phyloP scores from a whole-genome alignment of 345 rosid species.

The Hirschfeldia incana region DNA sequence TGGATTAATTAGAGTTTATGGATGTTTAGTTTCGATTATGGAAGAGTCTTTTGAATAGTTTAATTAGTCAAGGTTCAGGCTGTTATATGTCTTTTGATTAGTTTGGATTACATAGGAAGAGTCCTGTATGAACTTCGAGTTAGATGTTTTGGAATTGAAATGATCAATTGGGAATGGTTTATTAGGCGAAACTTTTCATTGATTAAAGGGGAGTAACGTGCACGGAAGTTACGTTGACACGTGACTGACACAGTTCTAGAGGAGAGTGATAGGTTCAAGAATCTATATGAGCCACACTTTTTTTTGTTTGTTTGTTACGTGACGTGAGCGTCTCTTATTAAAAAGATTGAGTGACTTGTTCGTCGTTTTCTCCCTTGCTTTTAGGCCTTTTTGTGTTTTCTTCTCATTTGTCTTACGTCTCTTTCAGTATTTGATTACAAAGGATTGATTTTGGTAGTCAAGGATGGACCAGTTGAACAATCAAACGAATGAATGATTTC shows the following conservation, averaged over 20 bases:
- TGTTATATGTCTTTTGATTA: neutral
- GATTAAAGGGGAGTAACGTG: conserved; percentile 33
- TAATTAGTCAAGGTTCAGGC: too few relatives aligned
- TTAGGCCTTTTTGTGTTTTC: neutral
- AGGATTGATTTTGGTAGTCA: conserved; percentile 1
- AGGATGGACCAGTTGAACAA: conserved; percentile 6
- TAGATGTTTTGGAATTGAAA: too few relatives aligned
- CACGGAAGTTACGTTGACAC: conserved; percentile 17
- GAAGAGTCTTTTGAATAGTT: neutral
- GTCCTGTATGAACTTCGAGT: too few relatives aligned
- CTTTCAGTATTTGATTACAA: conserved; percentile 21
- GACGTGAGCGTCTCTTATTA: conserved; percentile 26
- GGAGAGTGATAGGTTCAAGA: conserved; percentile 31
- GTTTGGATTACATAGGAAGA: too few relatives aligned
- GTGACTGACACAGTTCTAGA: conserved; percentile 29
- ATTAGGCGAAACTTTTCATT: conserved; percentile 11
- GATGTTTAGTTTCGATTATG: conserved; percentile 17
- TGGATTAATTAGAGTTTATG: neutral
- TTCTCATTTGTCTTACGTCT: conserved; percentile 8
- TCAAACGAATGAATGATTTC: neutral
- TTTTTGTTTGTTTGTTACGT: conserved; percentile 22
- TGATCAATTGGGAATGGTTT: neutral
- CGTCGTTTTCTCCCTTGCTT: conserved; percentile 24
- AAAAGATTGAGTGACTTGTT: neutral
- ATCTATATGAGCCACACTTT: neutral